These are phyloP conservation scores for Erythrophleum ivorense DNA, from an alignment of 331 rosid species.

Conservation along the genomic window DNA sequence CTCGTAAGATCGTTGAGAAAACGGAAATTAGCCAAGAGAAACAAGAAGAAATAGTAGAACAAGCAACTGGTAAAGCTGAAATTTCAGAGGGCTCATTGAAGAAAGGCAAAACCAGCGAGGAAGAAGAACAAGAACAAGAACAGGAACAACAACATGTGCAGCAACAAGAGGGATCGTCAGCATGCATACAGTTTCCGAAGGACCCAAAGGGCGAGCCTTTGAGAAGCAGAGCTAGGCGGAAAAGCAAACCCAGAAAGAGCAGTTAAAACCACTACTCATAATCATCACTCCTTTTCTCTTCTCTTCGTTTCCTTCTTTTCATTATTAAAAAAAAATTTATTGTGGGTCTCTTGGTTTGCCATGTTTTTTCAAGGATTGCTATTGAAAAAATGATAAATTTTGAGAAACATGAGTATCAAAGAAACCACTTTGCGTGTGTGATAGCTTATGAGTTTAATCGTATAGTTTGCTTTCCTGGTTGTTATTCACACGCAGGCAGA, in stretches of 20 bases:
- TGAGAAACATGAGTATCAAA: slow-evolving; percentile 9
- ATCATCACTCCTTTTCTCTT: background rate
- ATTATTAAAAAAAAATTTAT: background rate
- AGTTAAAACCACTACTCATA: slow-evolving; percentile 35
- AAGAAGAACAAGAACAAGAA: slow-evolving; percentile 15
- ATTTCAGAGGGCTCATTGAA: slow-evolving; percentile 40
- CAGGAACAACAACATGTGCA: slow-evolving; percentile 2
- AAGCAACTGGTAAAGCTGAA: slow-evolving; percentile 15
- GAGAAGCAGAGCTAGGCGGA: slow-evolving; percentile 67
- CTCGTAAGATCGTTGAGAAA: slow-evolving; percentile 64
- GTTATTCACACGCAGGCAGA: slow-evolving; percentile 17
- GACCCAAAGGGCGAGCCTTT: slow-evolving; percentile 48
- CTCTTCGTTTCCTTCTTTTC: background rate
- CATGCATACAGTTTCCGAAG: slow-evolving; percentile 33
- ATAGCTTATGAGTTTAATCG: background rate
- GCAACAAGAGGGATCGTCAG: slow-evolving; percentile 37
- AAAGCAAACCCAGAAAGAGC: slow-evolving; percentile 84
- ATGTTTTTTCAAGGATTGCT: slow-evolving; percentile 15
- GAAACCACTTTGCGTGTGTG: background rate
- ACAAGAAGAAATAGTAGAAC: slow-evolving; percentile 14
- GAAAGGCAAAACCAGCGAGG: slow-evolving; percentile 40
- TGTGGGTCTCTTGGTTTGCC: slow-evolving; percentile 11
- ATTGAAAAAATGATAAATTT: background rate
- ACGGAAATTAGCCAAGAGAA: slow-evolving; percentile 24
- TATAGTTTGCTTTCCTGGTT: background rate